Conservation (phyloP, 73 alveolate genomes). For the Paramecium octaurelia region DNA sequence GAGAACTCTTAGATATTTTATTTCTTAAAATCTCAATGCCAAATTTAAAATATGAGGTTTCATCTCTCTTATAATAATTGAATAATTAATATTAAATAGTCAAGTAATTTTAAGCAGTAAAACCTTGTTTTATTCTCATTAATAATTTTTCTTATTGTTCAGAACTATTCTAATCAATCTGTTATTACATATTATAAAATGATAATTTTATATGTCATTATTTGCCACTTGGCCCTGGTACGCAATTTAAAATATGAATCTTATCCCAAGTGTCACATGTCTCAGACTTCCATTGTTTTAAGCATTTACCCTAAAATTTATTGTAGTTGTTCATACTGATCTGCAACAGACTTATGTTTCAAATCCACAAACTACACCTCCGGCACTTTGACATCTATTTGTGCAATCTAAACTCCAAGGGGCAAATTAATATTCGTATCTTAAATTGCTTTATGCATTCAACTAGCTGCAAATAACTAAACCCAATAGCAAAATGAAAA, state of each 20-base stretch:
- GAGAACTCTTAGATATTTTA: too few species aligned
- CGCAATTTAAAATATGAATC: background rate
- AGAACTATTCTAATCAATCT: background rate
- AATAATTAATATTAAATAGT: background rate
- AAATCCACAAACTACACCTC: conserved; percentile 31
- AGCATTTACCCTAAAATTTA: background rate
- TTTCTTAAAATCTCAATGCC: too few species aligned
- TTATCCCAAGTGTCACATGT: background rate
- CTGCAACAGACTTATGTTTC: conserved; percentile 6
- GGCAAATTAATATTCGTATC: background rate
- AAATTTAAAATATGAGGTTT: too few species aligned
- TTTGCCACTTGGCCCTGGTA: conserved; percentile 12
- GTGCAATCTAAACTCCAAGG: conserved; percentile 44
- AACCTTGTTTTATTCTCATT: background rate
- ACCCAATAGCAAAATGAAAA: background rate
- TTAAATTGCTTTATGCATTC: background rate
- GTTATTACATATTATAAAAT: background rate
- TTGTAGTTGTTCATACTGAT: background rate
- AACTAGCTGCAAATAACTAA: background rate
- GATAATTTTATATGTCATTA: background rate
- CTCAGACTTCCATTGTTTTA: background rate
- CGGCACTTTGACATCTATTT: background rate
- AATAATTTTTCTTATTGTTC: background rate
- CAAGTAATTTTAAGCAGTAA: background rate
- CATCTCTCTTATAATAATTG: too few species aligned